Evolutionary conservation across 1,139 yeast genomes (phyloP).

Genomic region (Suhomyces taliae): DNA sequence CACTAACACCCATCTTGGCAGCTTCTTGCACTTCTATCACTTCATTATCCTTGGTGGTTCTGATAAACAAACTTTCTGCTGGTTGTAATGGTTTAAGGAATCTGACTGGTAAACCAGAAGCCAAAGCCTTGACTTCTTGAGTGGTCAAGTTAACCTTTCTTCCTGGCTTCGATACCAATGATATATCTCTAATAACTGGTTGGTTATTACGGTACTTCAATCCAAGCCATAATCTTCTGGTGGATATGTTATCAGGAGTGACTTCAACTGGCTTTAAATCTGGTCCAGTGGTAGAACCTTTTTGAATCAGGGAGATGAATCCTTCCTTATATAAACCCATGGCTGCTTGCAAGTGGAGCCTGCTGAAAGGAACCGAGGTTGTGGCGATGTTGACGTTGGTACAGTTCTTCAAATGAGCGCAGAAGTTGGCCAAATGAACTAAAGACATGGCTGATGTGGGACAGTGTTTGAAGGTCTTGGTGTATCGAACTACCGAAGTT

Average conservation of each 20-base stretch:
- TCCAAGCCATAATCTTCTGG: conserved; percentile 90
- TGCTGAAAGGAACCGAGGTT: conserved; percentile 83
- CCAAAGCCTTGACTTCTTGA: conserved; percentile 68
- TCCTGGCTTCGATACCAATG: conserved; percentile 82
- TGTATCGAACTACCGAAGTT: no score
- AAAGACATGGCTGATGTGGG: conserved; percentile 59
- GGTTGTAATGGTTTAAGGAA: conserved; percentile 81
- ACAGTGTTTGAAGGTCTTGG: no score
- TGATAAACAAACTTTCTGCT: conserved; percentile 81
- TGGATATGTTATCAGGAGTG: conserved; percentile 82
- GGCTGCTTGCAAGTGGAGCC: conserved; percentile 79
- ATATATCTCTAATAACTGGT: conserved; percentile 73
- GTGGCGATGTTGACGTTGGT: conserved; percentile 70
- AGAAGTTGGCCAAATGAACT: conserved; percentile 77
- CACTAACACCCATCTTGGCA: conserved; percentile 67
- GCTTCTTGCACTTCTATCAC: conserved; percentile 83
- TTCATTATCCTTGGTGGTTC: conserved; percentile 50
- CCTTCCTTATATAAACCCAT: conserved; percentile 89
- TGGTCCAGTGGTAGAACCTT: conserved; percentile 91
- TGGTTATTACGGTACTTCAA: conserved; percentile 80
- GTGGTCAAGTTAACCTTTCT: conserved; percentile 64
- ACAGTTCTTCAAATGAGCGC: conserved; percentile 90
- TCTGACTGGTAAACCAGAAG: conserved; percentile 75
- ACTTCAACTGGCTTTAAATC: conserved; percentile 72
- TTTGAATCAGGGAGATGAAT: conserved; percentile 76